Base-by-base conservation (phyloP, 768 basidiomycete genomes). In the Chalciporus sphaerocephalus region DNA sequence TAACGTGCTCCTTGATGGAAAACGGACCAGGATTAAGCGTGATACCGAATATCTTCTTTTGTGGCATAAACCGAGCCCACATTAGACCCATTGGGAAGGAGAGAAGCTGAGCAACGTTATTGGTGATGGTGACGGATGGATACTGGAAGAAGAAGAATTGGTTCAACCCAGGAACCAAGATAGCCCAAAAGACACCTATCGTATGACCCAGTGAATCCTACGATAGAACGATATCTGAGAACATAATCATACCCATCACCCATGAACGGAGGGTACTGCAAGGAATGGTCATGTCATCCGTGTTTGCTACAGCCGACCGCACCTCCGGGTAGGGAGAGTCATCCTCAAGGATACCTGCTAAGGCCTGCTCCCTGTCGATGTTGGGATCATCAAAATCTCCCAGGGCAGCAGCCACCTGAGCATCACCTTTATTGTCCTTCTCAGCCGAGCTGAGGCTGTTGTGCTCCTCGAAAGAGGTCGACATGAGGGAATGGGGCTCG, bases 311-410 rank as follows among this genome's bases (percentile, higher is more conserved):
- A 11, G 87, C 85, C 3, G 84, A 81, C 40, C 86, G 79, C 18
- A 88, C 87, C 64, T 91, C 89, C 18, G 86, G 85, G 60, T 92
- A 92, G 2, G 89, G 89, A 18, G 86, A 88, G 60, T 90, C 88
- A 55, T 91, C 84, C 61, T 76, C 65, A 1, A 63, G 54, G n/a
- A 52, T 35, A 5, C 65, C 64, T 20, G 43, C 48, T 13, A 65
- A 40, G 5, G 63, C 53, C 5, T 56, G 51, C 1, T 59, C 57
- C 44, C 25, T 57, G 55, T 70, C 56, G 5, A 71, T 54, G 38
- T 72, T 72, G 0, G 69, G 71, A 43, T 72, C 69, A 50, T 71
- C 61, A 17, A 70, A 71, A 11, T 60, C 51, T 10, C 48, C 56
- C 12, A 51, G 13, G 18, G 49, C 33, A 33, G 61, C 38, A 37